Evolutionary conservation across 2,329 filamentous ascomycete species (phyloP).

Genomic region (Dactylellina parvicollis): DNA sequence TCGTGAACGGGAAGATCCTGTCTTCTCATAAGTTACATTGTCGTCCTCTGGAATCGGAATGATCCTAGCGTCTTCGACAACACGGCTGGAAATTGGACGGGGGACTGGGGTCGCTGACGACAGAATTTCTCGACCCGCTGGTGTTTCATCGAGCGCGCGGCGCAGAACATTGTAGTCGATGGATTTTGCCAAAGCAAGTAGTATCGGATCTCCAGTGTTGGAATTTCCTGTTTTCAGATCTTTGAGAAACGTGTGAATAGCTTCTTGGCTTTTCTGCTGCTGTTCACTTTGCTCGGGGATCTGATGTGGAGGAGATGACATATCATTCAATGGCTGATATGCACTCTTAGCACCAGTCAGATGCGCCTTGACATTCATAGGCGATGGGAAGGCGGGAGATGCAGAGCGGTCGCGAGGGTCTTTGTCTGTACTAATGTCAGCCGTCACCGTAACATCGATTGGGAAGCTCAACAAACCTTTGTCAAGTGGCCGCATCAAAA

Average conservation of each 20-base stretch:
- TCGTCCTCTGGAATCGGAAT: constrained; percentile 37
- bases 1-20: constrained; percentile 44
- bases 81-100: constrained; percentile 25
- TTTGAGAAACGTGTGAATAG: constrained; percentile 46
- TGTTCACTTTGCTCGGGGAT: constrained; percentile 24
- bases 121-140: constrained; percentile 46
- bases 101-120: constrained; percentile 41
- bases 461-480: constrained; percentile 20
- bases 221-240: constrained; percentile 46
- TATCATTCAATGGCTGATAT: constrained; percentile 40
- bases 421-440: constrained; percentile 17
- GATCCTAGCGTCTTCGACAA: constrained; percentile 28
- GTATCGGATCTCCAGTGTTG: constrained; percentile 26
- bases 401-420: constrained; percentile 22
- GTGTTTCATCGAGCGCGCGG: constrained; percentile 41
- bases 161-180: constrained; percentile 43
- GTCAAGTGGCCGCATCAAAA: constrained; percentile 41
- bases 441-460: neutral
- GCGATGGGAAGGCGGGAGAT: constrained; percentile 35
- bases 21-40: constrained; percentile 44
- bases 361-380: constrained; percentile 24
- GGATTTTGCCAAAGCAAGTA: constrained; percentile 34
- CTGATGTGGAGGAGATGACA: neutral
- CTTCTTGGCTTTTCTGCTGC: constrained; percentile 45
- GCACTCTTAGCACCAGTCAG: constrained; percentile 24